Evolutionary conservation across 345 rosid species (phyloP), one percentile per base, ranked within the genome.

Genomic region (Hibiscus syriacus): DNA sequence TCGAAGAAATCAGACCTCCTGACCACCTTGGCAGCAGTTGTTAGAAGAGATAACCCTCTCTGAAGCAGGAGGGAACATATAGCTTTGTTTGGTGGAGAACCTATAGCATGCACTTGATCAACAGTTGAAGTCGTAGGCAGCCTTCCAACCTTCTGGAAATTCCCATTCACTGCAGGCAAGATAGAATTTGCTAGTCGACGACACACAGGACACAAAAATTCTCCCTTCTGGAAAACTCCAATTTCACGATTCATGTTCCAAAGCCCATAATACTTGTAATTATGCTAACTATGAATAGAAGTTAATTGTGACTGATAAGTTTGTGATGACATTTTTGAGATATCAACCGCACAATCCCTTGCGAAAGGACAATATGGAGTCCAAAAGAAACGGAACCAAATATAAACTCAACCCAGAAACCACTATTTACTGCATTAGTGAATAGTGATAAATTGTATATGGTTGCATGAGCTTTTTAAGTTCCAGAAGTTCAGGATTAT

Each of bases 191-290:
- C 96, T 38, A 91, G 82, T 38, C 86, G 87, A 53, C 99, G 96
- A 65, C 99, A 94, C 64, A 85, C 91, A 68, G 99, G 98, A 72
- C 99, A 94, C 36, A 94, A 89, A 78, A 94, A 89, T 81, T 91
- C 99, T 66, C 92, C 97, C 99, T 93, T n/a, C n/a, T 2, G 14
- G 14, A 27, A 49, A 46, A 43, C 19, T 41, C 19, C 55, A 64
- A 39, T 45, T 23, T 43, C 12, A 6, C 10, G 23, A 5, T 26
- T 30, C 22, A 10, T 56, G 52, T 48, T 39, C 20, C 8, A 45
- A 38, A 34, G 64, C 3, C 17, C 9, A 36, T 19, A 61, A 61
- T 39, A 61, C 50, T 39, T 62, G 32, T 38, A 38, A 38, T 62
- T 22, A 1, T 14, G 9, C 25, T 43, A 36, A 41, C 25, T 25